Evolutionary conservation across 495 filamentous ascomycete genomes (phyloP).

Genomic region (Penicillium dipodomyicola): DNA sequence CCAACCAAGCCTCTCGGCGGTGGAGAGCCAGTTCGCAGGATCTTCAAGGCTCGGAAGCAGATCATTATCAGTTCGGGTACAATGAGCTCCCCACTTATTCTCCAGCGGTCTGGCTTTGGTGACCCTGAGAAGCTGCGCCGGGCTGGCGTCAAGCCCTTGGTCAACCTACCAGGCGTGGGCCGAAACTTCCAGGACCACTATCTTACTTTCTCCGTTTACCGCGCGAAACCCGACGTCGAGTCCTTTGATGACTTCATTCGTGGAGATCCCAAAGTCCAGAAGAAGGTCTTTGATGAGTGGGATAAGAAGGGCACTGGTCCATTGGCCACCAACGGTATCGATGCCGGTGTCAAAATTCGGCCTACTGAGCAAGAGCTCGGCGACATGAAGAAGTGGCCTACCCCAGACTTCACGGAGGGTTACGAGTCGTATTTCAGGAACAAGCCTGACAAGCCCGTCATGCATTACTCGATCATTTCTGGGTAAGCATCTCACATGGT

Average conservation of each 20-base stretch:
- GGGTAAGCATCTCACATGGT: constrained; percentile 38
- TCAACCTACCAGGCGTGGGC: constrained; percentile 79
- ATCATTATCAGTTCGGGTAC: constrained; percentile 78
- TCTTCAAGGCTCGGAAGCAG: constrained; percentile 71
- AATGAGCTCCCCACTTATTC: constrained; percentile 73
- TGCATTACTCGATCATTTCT: constrained; percentile 73
- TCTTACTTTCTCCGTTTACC: constrained; percentile 71
- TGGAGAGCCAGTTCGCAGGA: constrained; percentile 46
- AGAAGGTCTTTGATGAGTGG: constrained; percentile 71
- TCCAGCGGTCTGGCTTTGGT: constrained; percentile 69
- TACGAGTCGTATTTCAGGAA: constrained; percentile 84
- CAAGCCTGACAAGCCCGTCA: constrained; percentile 82
- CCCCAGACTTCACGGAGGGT: constrained; percentile 61
- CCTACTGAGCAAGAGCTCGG: constrained; percentile 68
- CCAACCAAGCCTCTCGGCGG: constrained; percentile 55
- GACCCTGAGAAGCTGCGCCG: constrained; percentile 71
- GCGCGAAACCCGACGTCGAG: constrained; percentile 75
- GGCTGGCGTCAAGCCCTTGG: constrained; percentile 66
- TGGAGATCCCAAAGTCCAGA: constrained; percentile 68
- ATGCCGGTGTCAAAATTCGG: constrained; percentile 77
- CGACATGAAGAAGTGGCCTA: constrained; percentile 64
- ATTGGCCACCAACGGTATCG: constrained; percentile 80
- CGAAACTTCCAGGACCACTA: constrained; percentile 87
- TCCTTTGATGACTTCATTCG: constrained; percentile 79
- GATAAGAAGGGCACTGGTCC: constrained; percentile 76